These are phyloP conservation scores for Amborella trichopoda DNA, from an alignment of 164 flowering plant genomes.

Conservation along the genomic window DNA sequence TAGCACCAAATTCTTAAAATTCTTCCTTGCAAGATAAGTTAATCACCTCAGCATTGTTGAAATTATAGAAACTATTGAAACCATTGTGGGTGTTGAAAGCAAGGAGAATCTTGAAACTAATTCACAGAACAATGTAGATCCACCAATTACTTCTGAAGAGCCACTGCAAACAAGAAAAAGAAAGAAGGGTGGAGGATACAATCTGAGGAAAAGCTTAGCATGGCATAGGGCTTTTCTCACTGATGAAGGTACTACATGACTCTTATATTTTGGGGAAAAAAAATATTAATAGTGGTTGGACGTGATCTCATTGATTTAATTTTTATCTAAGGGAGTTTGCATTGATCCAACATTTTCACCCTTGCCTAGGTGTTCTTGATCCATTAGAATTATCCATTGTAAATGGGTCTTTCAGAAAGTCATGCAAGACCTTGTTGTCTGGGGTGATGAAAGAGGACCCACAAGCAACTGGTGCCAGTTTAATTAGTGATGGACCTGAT, in stretches of 20 bases:
- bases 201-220: slow-evolving; percentile 84
- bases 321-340: not conserved
- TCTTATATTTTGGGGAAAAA: not conserved
- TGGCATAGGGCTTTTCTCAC: slow-evolving; percentile 90
- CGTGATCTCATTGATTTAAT: not conserved
- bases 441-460: slow-evolving; percentile 27
- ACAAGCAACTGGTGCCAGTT: slow-evolving; percentile 3
- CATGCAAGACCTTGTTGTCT: slow-evolving; percentile 21
- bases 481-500: slow-evolving; percentile 10
- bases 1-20: too few relatives aligned
- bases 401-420: slow-evolving; percentile 22
- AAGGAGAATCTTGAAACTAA: slow-evolving; percentile 39
- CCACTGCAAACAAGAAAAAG: slow-evolving; percentile 57
- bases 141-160: slow-evolving; percentile 26
- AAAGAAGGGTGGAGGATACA: slow-evolving; percentile 61
- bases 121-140: slow-evolving; percentile 17
- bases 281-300: not conserved
- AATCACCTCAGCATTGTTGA: too few relatives aligned
- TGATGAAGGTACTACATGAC: slow-evolving; percentile 56
- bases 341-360: not conserved
- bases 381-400: slow-evolving; percentile 58
- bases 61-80: too few relatives aligned
- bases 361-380: slow-evolving; percentile 58
- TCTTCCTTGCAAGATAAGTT: too few relatives aligned
- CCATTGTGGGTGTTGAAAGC: slow-evolving; percentile 6